Evolutionary conservation across 495 filamentous ascomycete genomes (phyloP).

Genomic region (Apodospora peruviana): DNA sequence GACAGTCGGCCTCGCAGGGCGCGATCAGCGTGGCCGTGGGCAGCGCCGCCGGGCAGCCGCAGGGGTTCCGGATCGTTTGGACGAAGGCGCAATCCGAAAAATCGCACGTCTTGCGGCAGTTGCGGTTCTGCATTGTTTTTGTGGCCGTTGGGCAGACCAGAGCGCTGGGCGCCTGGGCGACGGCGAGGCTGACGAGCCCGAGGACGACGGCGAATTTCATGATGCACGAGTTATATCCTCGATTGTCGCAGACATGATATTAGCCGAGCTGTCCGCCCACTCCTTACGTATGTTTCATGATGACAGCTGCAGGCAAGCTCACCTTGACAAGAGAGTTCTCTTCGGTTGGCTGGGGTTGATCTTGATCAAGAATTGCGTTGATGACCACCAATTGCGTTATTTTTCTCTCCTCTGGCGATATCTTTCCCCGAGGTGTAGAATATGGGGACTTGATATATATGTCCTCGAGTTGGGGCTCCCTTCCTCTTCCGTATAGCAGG

Average conservation of each 20-base stretch:
- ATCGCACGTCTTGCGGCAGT: slow-evolving; percentile 19
- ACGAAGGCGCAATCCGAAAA: slow-evolving; percentile 21
- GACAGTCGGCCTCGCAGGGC: slow-evolving; percentile 26
- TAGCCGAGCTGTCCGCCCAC: too few relatives aligned
- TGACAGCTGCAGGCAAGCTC: too few relatives aligned
- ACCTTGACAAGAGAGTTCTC: too few relatives aligned
- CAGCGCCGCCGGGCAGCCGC: slow-evolving; percentile 21
- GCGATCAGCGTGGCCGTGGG: slow-evolving; percentile 26
- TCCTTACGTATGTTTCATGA: too few relatives aligned
- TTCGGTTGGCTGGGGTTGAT: too few relatives aligned
- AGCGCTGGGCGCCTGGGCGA: slow-evolving; percentile 8
- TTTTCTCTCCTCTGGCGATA: too few relatives aligned
- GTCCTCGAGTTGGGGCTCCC: too few relatives aligned
- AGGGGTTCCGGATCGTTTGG: slow-evolving; percentile 21
- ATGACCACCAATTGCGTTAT: too few relatives aligned
- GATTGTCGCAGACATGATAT: too few relatives aligned
- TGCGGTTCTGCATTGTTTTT: slow-evolving; percentile 19
- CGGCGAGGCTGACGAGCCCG: slow-evolving; percentile 15
- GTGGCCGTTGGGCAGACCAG: slow-evolving; percentile 24
- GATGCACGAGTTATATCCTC: background rate
- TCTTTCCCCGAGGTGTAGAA: background rate
- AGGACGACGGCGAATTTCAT: slow-evolving; percentile 21
- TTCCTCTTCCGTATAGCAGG: too few relatives aligned
- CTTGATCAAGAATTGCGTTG: too few relatives aligned
- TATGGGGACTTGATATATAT: background rate